Evolutionary conservation across 31 red algal genomes (phyloP).

Genomic region (Bonnemaisonia californica): DNA sequence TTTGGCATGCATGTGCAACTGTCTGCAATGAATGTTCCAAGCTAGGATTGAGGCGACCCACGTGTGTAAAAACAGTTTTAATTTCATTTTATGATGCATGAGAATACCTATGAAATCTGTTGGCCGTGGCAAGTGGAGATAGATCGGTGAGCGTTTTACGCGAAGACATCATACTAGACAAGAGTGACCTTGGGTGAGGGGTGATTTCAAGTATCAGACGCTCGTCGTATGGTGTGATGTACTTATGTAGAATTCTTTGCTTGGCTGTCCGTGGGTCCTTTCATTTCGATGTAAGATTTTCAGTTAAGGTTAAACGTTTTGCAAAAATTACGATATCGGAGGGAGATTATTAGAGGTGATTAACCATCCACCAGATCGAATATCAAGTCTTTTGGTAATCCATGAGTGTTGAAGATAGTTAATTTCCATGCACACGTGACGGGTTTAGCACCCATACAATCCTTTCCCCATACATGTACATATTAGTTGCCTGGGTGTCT

Average conservation of each 20-base stretch:
- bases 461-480: not conserved
- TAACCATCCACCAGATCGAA: slow-evolving; percentile 5
- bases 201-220: not conserved
- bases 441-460: not conserved
- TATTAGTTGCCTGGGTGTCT: no score
- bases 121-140: not conserved
- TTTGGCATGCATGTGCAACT: not conserved
- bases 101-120: slow-evolving; percentile 17
- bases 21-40: not conserved
- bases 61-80: not conserved
- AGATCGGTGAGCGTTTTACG: not conserved
- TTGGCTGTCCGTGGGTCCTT: not conserved
- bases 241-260: not conserved
- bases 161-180: not conserved
- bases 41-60: not conserved
- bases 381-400: not conserved
- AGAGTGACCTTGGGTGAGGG: not conserved
- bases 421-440: not conserved
- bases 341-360: not conserved
- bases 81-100: slow-evolving; percentile 12
- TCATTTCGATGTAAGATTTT: not conserved
- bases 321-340: not conserved
- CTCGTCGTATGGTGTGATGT: not conserved
- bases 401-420: not conserved
- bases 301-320: not conserved